Conservation (phyloP, 805 yeast species). For the Candida boidinii region DNA sequence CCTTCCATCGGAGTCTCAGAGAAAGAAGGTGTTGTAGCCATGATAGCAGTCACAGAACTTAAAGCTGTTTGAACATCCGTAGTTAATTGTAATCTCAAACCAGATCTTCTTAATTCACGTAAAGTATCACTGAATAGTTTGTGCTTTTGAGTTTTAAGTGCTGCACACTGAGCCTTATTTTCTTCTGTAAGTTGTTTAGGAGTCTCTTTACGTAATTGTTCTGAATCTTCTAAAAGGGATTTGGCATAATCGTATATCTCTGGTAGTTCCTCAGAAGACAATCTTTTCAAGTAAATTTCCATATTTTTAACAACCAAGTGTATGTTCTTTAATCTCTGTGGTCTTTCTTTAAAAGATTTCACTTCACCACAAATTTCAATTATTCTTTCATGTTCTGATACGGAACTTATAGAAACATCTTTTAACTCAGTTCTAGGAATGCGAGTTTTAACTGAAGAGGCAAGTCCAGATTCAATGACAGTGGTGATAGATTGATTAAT, state of each 20-base stretch:
- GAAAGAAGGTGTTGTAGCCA: slow-evolving; percentile 47
- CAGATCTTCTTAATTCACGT: slow-evolving; percentile 66
- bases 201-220: slow-evolving; percentile 62
- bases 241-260: slow-evolving; percentile 45
- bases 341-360: slow-evolving; percentile 46
- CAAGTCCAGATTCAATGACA: slow-evolving; percentile 53
- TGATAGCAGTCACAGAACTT: slow-evolving; percentile 50
- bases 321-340: slow-evolving; percentile 45
- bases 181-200: slow-evolving; percentile 67
- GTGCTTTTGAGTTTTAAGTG: slow-evolving; percentile 74
- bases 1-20: slow-evolving; percentile 28
- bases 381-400: slow-evolving; percentile 2
- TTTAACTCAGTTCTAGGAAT: slow-evolving; percentile 4
- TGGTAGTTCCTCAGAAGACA: slow-evolving; percentile 32
- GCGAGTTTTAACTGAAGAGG: slow-evolving; percentile 5
- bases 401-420: slow-evolving; percentile 4
- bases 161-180: slow-evolving; percentile 58
- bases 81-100: slow-evolving; percentile 59
- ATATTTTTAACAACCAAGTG: slow-evolving; percentile 46
- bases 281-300: slow-evolving; percentile 32
- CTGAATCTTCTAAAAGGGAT: slow-evolving; percentile 48
- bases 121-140: slow-evolving; percentile 70
- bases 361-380: slow-evolving; percentile 24
- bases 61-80: slow-evolving; percentile 59
- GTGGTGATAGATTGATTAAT: slow-evolving; percentile 42